These are phyloP conservation scores for Plenodomus tracheiphilus DNA, from an alignment of 2,329 filamentous ascomycete genomes.

Conservation along the genomic window DNA sequence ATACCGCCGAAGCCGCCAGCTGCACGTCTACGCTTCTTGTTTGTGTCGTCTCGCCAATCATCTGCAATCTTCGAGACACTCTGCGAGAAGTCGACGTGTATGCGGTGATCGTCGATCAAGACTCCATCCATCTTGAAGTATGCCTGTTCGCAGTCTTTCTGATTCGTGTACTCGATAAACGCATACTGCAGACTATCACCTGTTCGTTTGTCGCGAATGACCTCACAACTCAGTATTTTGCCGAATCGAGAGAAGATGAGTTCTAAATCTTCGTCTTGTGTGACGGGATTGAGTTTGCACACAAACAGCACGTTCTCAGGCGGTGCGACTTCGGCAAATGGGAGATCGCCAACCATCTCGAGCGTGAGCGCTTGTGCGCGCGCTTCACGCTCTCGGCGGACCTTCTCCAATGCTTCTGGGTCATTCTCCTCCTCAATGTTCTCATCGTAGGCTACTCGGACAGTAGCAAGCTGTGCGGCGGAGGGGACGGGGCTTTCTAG, in stretches of 20 bases:
- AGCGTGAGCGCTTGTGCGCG: constrained; percentile 91
- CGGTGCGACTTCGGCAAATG: constrained; percentile 95
- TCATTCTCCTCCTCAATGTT: constrained; percentile 77
- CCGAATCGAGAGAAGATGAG: constrained; percentile 97
- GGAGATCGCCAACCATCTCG: constrained; percentile 96
- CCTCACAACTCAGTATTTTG: constrained; percentile 91
- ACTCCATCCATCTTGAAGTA: constrained; percentile 99
- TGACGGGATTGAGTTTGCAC: constrained; percentile 97
- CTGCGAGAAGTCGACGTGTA: constrained; percentile 98
- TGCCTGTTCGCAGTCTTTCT: constrained; percentile 88
- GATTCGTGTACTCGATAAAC: constrained; percentile 95
- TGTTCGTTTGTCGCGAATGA: constrained; percentile 91
- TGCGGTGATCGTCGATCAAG: constrained; percentile 93
- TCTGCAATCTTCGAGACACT: constrained; percentile 86
- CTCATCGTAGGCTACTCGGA: constrained; percentile 89
- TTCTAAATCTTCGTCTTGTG: constrained; percentile 89
- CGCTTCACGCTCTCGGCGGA: constrained; percentile 84
- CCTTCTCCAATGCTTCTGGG: constrained; percentile 76
- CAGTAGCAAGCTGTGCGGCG: constrained; percentile 83
- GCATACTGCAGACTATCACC: constrained; percentile 96
- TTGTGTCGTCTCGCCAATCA: constrained; percentile 83
- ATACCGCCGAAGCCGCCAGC: constrained; percentile 87
- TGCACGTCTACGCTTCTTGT: constrained; percentile 70
- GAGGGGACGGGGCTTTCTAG: constrained; percentile 79
- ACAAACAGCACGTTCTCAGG: constrained; percentile 98